Percentiles rank a stretch among this genome's conserved stretches.
phyloP scores from a whole-genome alignment of 108 stramenopile species.

The Fragilariopsis cylindrus region DNA sequence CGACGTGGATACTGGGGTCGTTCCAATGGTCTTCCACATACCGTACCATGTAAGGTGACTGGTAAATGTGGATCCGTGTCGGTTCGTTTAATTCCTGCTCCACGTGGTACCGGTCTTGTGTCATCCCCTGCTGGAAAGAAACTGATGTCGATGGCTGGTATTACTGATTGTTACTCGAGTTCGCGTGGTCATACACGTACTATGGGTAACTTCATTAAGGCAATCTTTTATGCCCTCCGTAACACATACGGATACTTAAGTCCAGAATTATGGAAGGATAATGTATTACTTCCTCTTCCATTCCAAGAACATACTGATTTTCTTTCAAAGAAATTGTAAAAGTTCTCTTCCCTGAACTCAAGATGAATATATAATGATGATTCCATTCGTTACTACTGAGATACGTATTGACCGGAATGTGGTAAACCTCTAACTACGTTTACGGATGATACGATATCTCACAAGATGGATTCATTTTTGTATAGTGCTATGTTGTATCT shows the following conservation, averaged over 20 bases:
- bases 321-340: conserved; percentile 90
- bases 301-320: conserved; percentile 99
- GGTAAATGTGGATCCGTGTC: conserved; percentile 99
- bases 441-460: background rate
- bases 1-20: conserved; percentile 99
- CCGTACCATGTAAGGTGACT: conserved; percentile 99
- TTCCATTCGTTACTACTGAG: no score
- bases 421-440: background rate
- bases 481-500: background rate
- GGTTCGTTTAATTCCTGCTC: conserved; percentile 99
- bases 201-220: conserved; percentile 99
- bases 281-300: conserved; percentile 74
- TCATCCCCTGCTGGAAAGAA: conserved; percentile 99
- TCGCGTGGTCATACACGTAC: conserved; percentile 98
- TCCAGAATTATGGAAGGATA: conserved; percentile 99
- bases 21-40: conserved; percentile 95
- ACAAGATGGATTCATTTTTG: background rate
- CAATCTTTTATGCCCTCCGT: conserved; percentile 95
- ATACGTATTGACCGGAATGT: no score
- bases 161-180: conserved; percentile 95
- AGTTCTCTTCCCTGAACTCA: background rate
- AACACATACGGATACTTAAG: conserved; percentile 98
- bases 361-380: no score
- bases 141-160: conserved; percentile 98
- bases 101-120: conserved; percentile 99